A percentile compares a stretch with the other conserved stretches of the same genome.
Conservation (phyloP, 2,329 filamentous ascomycete species). For the Exophiala bonariae region DNA sequence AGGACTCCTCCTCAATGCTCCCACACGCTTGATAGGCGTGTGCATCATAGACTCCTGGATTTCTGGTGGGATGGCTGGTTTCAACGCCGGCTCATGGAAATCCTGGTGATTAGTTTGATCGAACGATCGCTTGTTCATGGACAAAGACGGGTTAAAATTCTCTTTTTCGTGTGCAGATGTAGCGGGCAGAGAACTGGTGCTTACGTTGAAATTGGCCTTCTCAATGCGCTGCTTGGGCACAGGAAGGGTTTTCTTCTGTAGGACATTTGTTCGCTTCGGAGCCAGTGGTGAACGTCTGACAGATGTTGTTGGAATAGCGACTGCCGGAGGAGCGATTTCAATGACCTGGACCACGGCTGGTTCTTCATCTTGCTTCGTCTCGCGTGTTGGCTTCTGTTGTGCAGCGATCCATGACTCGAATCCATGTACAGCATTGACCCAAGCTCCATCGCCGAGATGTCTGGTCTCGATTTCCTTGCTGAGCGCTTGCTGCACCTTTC, state of each 20-base stretch:
- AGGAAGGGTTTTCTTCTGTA: constrained; percentile 26
- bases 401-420: constrained; percentile 25
- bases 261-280: constrained; percentile 19
- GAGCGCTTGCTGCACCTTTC: constrained; percentile 27
- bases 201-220: constrained; percentile 6
- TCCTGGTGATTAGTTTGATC: background rate
- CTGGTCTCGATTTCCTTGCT: constrained; percentile 26
- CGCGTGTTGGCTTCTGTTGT: constrained; percentile 17
- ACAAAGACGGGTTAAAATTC: constrained; percentile 20
- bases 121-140: constrained; percentile 6
- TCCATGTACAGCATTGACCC: constrained; percentile 25
- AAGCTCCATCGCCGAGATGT: constrained; percentile 25
- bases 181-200: background rate
- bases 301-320: background rate
- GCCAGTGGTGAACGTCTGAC: constrained; percentile 25
- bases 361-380: constrained; percentile 6
- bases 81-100: background rate
- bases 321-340: background rate
- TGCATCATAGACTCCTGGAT: constrained; percentile 29
- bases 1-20: constrained; percentile 28
- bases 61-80: constrained; percentile 26
- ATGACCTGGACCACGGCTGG: background rate
- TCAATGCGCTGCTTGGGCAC: constrained; percentile 25
- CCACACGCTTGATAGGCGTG: constrained; percentile 27
- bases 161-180: constrained; percentile 16